These are phyloP conservation scores for Epichloe amarillans DNA, from an alignment of 2,329 filamentous ascomycete genomes.

Conservation along the genomic window DNA sequence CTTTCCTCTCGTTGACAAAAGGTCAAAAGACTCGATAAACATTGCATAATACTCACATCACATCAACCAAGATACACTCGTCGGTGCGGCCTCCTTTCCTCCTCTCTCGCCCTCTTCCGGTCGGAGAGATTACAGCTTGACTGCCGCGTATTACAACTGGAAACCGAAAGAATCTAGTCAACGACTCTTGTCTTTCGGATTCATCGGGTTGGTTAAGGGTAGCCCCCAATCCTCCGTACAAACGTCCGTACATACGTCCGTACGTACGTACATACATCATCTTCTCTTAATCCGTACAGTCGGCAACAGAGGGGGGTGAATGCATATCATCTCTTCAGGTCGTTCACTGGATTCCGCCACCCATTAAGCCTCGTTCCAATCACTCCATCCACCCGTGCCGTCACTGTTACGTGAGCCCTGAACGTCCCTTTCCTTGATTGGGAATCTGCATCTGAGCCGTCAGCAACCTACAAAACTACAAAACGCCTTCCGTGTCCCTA, in stretches of 20 bases:
- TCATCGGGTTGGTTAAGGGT: no score
- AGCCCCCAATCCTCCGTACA: no score
- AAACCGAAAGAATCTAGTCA: no score
- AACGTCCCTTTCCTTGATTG: neutral
- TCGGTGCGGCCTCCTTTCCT: neutral
- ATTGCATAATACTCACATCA: constrained; percentile 1
- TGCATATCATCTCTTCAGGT: neutral
- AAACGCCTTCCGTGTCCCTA: neutral
- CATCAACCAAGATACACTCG: neutral
- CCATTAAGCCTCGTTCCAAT: neutral
- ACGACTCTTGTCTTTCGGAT: no score
- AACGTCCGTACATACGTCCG: no score
- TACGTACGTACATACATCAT: neutral
- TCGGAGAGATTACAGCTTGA: neutral
- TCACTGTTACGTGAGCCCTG: neutral
- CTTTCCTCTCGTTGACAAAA: no score
- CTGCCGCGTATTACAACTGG: neutral
- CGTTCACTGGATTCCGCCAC: neutral
- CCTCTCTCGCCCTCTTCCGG: neutral
- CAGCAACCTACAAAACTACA: neutral
- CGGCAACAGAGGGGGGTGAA: neutral
- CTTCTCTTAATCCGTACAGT: neutral
- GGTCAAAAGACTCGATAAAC: neutral
- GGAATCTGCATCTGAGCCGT: neutral
- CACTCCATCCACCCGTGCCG: neutral